phyloP scores from a whole-genome alignment of 192 early-diverging fungal species.

The Dispira simplex region DNA sequence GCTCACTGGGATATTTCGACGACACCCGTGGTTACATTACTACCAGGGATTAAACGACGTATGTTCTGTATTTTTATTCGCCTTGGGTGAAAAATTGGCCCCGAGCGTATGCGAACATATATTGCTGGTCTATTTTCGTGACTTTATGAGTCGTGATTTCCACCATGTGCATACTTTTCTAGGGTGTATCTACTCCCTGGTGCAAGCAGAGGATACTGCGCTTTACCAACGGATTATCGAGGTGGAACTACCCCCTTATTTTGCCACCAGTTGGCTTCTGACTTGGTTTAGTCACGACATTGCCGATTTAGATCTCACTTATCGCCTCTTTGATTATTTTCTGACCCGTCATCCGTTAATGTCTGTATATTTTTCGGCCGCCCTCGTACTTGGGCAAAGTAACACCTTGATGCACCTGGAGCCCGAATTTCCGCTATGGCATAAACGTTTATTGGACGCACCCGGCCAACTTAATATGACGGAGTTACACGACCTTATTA shows the following conservation, averaged over 20 bases:
- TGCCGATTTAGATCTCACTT: not conserved
- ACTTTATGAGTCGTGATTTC: slow-evolving; percentile 18
- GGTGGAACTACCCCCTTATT: slow-evolving; percentile 18
- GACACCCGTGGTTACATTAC: slow-evolving; percentile 16
- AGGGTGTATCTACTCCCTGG: slow-evolving; percentile 16
- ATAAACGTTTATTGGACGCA: not conserved
- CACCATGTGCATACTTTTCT: slow-evolving; percentile 13
- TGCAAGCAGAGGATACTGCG: slow-evolving; percentile 8
- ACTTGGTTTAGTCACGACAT: slow-evolving; percentile 25
- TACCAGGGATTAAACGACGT: slow-evolving; percentile 29
- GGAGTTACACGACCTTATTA: not conserved
- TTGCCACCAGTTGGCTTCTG: slow-evolving; percentile 22
- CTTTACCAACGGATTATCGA: slow-evolving; percentile 9
- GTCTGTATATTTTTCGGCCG: slow-evolving; percentile 18
- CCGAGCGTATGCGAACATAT: slow-evolving; percentile 5
- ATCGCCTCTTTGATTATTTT: slow-evolving; percentile 23
- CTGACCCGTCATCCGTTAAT: slow-evolving; percentile 19
- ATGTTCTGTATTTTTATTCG: slow-evolving; percentile 16
- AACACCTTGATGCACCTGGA: not conserved
- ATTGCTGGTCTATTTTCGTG: slow-evolving; percentile 16
- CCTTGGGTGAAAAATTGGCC: slow-evolving; percentile 12
- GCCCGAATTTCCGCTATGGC: not conserved
- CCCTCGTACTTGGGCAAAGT: slow-evolving; percentile 2
- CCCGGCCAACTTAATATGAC: not conserved
- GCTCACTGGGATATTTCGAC: not conserved